Conservation (phyloP, 805 yeast species). For the Candida orba region DNA sequence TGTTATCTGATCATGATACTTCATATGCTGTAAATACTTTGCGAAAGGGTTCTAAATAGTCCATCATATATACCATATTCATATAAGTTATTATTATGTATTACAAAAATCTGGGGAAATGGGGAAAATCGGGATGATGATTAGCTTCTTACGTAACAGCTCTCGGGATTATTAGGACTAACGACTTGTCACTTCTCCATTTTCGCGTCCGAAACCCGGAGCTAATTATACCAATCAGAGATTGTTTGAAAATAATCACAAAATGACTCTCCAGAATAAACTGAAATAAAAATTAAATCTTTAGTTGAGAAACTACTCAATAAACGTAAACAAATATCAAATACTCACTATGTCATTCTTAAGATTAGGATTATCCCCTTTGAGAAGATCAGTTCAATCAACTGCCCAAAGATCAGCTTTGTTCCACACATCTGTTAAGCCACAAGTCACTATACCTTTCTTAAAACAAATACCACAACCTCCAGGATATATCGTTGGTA, state of each 20-base stretch:
- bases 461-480: constrained; percentile 67
- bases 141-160: too few relatives aligned
- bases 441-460: constrained; percentile 37
- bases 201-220: constrained; percentile 13
- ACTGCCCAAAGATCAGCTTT: constrained; percentile 4
- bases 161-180: neutral
- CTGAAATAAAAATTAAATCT: neutral
- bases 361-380: constrained; percentile 10
- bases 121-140: too few relatives aligned
- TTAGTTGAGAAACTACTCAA: too few relatives aligned
- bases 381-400: constrained; percentile 1
- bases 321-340: neutral
- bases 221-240: constrained; percentile 8
- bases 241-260: constrained; percentile 7
- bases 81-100: too few relatives aligned
- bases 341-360: neutral
- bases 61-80: too few relatives aligned
- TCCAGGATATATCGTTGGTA: constrained; percentile 87
- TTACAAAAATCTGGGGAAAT: neutral
- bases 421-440: constrained; percentile 24
- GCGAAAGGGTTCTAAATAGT: too few relatives aligned
- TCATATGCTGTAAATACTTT: constrained; percentile 4
- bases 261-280: neutral
- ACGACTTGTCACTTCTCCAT: constrained; percentile 3
- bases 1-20: constrained; percentile 28